Evolutionary conservation across 352 stramenopile species (phyloP).

Genomic region (Globisporangium orthogonon): DNA sequence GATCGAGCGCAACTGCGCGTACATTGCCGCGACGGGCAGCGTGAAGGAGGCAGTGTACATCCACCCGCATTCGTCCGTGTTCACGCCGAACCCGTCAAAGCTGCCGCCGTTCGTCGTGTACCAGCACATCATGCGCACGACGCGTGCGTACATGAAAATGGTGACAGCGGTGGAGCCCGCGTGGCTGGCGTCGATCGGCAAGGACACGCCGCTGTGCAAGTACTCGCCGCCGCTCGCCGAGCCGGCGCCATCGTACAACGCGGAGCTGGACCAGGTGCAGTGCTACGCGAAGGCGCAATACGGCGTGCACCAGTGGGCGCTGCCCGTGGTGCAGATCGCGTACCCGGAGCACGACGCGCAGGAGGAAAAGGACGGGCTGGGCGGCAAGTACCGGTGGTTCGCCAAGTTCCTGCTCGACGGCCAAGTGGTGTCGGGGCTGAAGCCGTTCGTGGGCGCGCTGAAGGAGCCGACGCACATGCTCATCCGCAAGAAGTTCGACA

Average conservation of each 20-base stretch:
- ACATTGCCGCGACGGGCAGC: constrained; percentile 44
- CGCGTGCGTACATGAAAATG: constrained; percentile 93
- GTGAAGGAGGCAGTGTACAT: constrained; percentile 79
- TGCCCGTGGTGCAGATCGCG: constrained; percentile 50
- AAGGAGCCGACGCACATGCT: constrained; percentile 92
- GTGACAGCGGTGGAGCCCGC: constrained; percentile 96
- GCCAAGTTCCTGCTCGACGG: constrained; percentile 80
- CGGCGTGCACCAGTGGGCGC: constrained; percentile 54
- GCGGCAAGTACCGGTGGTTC: constrained; percentile 71
- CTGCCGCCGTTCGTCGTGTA: constrained; percentile 74
- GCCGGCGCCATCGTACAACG: constrained; percentile 57
- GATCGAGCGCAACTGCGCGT: constrained; percentile 81
- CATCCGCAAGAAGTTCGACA: constrained; percentile 85
- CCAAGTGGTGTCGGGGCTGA: constrained; percentile 48
- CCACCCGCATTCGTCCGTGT: constrained; percentile 79
- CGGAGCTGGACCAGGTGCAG: constrained; percentile 51
- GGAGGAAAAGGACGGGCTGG: constrained; percentile 30
- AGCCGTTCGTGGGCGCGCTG: constrained; percentile 83
- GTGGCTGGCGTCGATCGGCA: constrained; percentile 91
- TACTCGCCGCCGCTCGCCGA: constrained; percentile 55
- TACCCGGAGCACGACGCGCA: constrained; percentile 34
- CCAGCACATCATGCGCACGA: constrained; percentile 70
- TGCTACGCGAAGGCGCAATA: constrained; percentile 79
- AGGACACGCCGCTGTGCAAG: constrained; percentile 66
- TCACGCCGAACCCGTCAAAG: constrained; percentile 59